Evolutionary conservation across 257 asterid genomes (phyloP), one percentile per base, ranked within the genome.

Genomic region (Solanum medicagineum): DNA sequence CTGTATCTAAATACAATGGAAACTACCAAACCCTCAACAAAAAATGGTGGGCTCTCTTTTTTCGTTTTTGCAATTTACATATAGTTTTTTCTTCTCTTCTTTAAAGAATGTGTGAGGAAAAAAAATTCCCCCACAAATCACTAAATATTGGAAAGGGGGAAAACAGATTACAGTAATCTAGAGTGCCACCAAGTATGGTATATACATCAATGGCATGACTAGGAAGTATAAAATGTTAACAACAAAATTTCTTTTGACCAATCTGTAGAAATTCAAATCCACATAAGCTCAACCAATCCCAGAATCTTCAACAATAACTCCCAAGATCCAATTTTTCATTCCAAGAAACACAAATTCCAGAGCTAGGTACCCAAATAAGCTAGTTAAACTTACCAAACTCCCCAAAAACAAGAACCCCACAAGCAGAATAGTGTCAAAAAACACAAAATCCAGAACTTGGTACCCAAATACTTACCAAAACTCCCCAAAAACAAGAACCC

Each of bases 271-370:
- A 22, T 24, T 62, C 86, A 85, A 84, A 87, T 84, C 84, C 85
- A 87, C 84, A 57, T 84, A 75, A 83, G 77, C 86, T 94, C 90
- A 93, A 90, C 93, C 95, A 71, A 93, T 89, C 89, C 96, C 95
- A 84, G 95, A 94, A 91, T 92, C 94, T 75, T 89, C 91, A 87
- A 93, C 90, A 89, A 57, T 87, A 36, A 85, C 62, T 81, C 82
- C 92, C 92, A 92, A 91, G 89, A 85, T 86, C 70, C 87, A 89
- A 36, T 83, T 88, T 91, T 91, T 89, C 90, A 89, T 89, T 89
- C 8, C 42, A 75, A 75, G 59, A 22, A 49, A 75, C n/a, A 47
- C 87, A 85, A 89, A 93, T 91, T 90, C 96, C 93, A 92, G 87
- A 89, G 83, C 84, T 86, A 32, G 83, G 56, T 85, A 56, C 70